phyloP scores from a whole-genome alignment of 2,329 filamentous ascomycete species.

The Cladosporium halotolerans region DNA sequence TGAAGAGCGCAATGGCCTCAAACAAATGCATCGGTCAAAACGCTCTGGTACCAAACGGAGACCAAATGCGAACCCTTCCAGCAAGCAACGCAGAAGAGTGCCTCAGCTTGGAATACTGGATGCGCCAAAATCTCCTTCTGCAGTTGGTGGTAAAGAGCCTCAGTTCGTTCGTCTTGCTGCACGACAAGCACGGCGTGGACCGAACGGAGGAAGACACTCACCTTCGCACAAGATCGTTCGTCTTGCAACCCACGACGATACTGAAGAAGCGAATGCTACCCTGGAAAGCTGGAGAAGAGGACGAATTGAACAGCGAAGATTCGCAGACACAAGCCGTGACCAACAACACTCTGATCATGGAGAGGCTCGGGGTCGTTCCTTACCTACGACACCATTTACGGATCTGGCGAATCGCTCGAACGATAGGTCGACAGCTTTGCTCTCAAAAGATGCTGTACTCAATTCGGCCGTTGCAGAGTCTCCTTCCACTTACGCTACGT shows the following conservation, averaged over 20 bases:
- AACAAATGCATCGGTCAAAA: neutral
- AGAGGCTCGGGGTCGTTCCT: too few species aligned
- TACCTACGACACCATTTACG: neutral
- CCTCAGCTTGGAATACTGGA: slow-evolving; percentile 48
- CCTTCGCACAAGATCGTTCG: slow-evolving; percentile 48
- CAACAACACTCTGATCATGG: too few species aligned
- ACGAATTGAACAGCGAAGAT: slow-evolving; percentile 23
- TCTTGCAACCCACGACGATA: slow-evolving; percentile 48
- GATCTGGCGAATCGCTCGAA: neutral
- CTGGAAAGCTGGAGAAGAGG: slow-evolving; percentile 49
- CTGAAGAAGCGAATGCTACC: slow-evolving; percentile 46
- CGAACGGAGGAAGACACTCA: slow-evolving; percentile 46
- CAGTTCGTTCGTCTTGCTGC: slow-evolving; percentile 52
- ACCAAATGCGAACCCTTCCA: neutral
- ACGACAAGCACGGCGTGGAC: slow-evolving; percentile 44
- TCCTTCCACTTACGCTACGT: too few species aligned
- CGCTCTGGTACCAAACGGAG: neutral
- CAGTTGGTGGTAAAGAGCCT: slow-evolving; percentile 31
- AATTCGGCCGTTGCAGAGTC: neutral
- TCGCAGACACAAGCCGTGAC: too few species aligned
- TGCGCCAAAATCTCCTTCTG: slow-evolving; percentile 29
- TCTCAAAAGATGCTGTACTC: neutral
- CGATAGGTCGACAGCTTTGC: neutral
- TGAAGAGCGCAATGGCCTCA: slow-evolving; percentile 17
- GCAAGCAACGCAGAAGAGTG: slow-evolving; percentile 1